Base-by-base conservation (phyloP, 352 stramenopile genomes). In the Paralagenidium karlingii region DNA sequence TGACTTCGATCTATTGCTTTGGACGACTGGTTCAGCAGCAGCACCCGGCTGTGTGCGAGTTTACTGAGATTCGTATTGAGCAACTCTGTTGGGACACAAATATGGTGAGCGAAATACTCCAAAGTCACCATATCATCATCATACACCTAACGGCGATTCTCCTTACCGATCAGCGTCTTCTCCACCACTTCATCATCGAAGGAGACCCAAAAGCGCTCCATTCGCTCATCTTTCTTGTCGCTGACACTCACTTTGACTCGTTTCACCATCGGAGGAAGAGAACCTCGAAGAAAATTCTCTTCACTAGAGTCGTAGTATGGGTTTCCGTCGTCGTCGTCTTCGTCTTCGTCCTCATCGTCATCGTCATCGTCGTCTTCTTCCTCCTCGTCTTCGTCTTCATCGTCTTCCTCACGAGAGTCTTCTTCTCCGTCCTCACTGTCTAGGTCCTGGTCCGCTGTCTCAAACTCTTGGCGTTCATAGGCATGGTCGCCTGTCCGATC, bases 121-220 rank as follows among this genome's bases (percentile, higher is more conserved):
- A 10, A 11, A 40, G 15, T 9, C 11, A 25, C 9, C 24, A 20
- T 29, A 39, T 8, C 12, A 29, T 40, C 11, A 45, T 13, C n/a
- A 15, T 24, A 9, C 20, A 18, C 22, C 15, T 3, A 38, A 40
- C 9, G 11, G 9, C 9, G 9, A 0, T 20, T 5, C 28, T 13
- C 13, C 49, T 21, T 47, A 82, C 73, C 73, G 21, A 86, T 86
- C 40, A 88, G 59, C 18, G 60, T 84, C 47, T 88, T 88, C 15
- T 60, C 39, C 40, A 85, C 57, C 12, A 82, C 48, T 32, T 69
- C 43, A 16, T 47, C 60, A 42, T 88, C 70, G 41, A 84, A 85
- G 1, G 64, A 53, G 27, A 64, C 58, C 70, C 70, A 88, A 39
- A 82, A 88, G 34, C 63, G 55, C 38, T 87, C 69, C 6, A 38